phyloP scores from a whole-genome alignment of 2,329 filamentous ascomycete species.

The Monosporascus sp. region DNA sequence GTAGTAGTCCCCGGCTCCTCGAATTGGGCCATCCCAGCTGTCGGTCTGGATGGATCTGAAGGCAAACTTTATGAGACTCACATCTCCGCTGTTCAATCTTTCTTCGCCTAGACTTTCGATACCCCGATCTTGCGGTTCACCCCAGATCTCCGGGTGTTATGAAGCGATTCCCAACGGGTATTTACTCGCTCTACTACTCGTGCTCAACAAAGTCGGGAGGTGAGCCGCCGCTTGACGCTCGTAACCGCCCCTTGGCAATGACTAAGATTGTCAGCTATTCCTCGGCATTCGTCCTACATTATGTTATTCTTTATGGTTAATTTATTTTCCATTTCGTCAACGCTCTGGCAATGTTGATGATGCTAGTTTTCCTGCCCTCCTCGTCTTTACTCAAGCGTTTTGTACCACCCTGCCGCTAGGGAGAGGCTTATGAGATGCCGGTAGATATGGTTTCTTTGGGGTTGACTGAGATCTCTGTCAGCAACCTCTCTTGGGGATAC shows the following conservation, averaged over 20 bases:
- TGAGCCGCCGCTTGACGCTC: no score
- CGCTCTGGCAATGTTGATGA: background rate
- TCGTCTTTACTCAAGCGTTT: background rate
- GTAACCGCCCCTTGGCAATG: no score
- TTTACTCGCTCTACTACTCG: background rate
- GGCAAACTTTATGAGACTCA: background rate
- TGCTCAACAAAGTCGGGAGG: no score
- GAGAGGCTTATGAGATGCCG: background rate
- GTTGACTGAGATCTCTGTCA: background rate
- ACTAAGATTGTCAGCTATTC: no score
- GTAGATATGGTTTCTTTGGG: background rate
- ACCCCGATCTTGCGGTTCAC: background rate
- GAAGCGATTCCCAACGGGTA: background rate
- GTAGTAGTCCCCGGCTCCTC: background rate
- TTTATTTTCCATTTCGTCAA: background rate
- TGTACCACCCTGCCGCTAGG: background rate
- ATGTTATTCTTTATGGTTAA: no score
- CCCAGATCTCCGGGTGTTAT: background rate
- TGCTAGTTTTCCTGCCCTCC: background rate
- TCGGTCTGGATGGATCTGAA: background rate
- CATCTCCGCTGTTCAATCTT: background rate
- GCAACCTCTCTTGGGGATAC: background rate
- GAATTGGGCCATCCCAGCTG: background rate
- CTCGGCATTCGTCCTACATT: no score
- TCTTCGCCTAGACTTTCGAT: background rate